Conservation (phyloP, 805 yeast species). For the Kluyveromyces aestuarii region DNA sequence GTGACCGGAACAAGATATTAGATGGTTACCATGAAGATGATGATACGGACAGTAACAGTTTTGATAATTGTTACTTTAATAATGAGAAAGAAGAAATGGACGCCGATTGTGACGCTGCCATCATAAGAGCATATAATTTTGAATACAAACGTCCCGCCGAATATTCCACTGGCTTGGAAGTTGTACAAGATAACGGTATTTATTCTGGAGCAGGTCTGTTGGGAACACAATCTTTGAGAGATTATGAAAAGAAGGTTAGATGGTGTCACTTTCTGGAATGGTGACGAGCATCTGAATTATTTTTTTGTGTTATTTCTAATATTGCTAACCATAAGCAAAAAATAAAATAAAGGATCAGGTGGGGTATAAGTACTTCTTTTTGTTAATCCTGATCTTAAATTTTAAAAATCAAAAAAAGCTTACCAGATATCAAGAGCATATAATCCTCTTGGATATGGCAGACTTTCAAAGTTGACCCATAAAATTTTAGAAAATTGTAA, state of each 20-base stretch:
- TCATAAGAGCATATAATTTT: conserved; percentile 23
- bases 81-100: conserved; percentile 1
- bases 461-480: too few species aligned
- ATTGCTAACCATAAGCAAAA: too few species aligned
- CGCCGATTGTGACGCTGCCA: conserved; percentile 17
- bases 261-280: conserved; percentile 2
- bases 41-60: conserved; percentile 3
- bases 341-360: too few species aligned
- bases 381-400: too few species aligned
- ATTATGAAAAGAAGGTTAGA: neutral
- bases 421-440: too few species aligned
- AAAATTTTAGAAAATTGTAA: too few species aligned
- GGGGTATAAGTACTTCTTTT: too few species aligned
- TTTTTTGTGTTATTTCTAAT: neutral
- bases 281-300: neutral
- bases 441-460: too few species aligned
- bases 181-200: neutral
- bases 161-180: conserved; percentile 2
- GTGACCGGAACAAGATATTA: conserved; percentile 9
- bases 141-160: conserved; percentile 2
- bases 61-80: conserved; percentile 1
- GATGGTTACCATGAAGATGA: conserved; percentile 12
- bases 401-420: too few species aligned
- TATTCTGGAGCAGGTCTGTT: neutral
- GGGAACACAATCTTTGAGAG: neutral